Evolutionary conservation across 305 asterid species (phyloP).

Genomic region (Fraxinus baroniana): DNA sequence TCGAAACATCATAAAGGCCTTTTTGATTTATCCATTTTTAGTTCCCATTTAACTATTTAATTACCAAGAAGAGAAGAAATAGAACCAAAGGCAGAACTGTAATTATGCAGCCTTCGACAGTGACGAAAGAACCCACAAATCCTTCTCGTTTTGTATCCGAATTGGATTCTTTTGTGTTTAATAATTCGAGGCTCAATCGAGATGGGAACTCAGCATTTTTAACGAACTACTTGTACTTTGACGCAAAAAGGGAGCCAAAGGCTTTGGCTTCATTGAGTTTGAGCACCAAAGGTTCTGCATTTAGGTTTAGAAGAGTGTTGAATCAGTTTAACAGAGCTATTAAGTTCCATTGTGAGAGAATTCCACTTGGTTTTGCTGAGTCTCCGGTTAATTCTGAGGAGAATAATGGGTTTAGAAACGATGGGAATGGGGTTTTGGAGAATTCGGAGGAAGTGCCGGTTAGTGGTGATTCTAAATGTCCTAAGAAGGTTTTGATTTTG

Average conservation of each 20-base stretch:
- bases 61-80: not conserved
- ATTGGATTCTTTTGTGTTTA: constrained; percentile 45
- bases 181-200: constrained; percentile 39
- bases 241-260: constrained; percentile 46
- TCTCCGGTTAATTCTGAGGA: constrained; percentile 44
- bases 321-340: constrained; percentile 66
- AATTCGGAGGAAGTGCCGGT: constrained; percentile 41
- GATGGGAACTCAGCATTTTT: constrained; percentile 35
- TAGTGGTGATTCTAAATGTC: constrained; percentile 40
- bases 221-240: constrained; percentile 54
- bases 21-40: constrained; percentile 3
- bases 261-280: constrained; percentile 58
- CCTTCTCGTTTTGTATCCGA: constrained; percentile 50
- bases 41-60: constrained; percentile 17
- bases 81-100: not conserved
- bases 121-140: constrained; percentile 61
- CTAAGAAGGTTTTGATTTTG: constrained; percentile 79
- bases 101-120: constrained; percentile 73
- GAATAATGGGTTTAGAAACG: constrained; percentile 51
- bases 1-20: constrained; percentile 1
- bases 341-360: constrained; percentile 71
- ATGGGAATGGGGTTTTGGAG: constrained; percentile 52
- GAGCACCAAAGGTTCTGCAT: constrained; percentile 56
- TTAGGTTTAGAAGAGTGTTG: constrained; percentile 48
- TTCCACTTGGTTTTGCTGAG: constrained; percentile 83